phyloP scores from a whole-genome alignment of 305 asterid genomes.

The Vinca major region DNA sequence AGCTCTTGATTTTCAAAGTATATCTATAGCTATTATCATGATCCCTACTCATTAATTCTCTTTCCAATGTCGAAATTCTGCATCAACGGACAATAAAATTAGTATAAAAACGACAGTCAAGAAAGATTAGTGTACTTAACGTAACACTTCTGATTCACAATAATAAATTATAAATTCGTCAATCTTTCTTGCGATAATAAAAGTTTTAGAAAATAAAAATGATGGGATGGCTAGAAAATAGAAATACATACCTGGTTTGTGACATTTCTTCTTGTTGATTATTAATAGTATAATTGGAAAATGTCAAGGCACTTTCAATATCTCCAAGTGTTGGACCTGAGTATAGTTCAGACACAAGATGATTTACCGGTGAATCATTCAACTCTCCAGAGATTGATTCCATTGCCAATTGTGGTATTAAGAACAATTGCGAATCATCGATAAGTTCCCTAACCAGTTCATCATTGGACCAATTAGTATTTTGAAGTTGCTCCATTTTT shows the following conservation, averaged over 20 bases:
- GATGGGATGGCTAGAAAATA: background rate
- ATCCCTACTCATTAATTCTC: conserved; percentile 26
- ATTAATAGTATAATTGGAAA: conserved; percentile 17
- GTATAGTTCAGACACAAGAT: conserved; percentile 13
- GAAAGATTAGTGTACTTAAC: too few relatives aligned
- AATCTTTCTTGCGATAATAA: too few relatives aligned
- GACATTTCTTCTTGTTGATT: conserved; percentile 19
- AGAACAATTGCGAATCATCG: conserved; percentile 22
- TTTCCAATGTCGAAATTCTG: conserved; percentile 38
- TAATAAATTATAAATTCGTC: too few relatives aligned
- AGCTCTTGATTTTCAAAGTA: conserved; percentile 58
- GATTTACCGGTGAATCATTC: conserved; percentile 11
- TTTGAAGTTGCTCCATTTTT: conserved; percentile 39
- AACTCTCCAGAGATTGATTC: conserved; percentile 17
- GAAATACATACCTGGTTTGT: conserved; percentile 36
- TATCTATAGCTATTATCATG: conserved; percentile 34
- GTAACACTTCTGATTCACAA: too few relatives aligned
- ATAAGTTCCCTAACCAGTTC: conserved; percentile 51
- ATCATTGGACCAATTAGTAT: conserved; percentile 22
- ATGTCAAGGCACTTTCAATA: conserved; percentile 25
- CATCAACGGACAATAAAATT: background rate
- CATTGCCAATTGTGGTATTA: conserved; percentile 22
- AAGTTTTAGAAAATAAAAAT: too few relatives aligned
- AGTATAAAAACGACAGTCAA: too few relatives aligned
- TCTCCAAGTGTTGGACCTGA: conserved; percentile 29